Conservation (phyloP, 208 protist genomes). For the Angomonas ambiguus region DNA sequence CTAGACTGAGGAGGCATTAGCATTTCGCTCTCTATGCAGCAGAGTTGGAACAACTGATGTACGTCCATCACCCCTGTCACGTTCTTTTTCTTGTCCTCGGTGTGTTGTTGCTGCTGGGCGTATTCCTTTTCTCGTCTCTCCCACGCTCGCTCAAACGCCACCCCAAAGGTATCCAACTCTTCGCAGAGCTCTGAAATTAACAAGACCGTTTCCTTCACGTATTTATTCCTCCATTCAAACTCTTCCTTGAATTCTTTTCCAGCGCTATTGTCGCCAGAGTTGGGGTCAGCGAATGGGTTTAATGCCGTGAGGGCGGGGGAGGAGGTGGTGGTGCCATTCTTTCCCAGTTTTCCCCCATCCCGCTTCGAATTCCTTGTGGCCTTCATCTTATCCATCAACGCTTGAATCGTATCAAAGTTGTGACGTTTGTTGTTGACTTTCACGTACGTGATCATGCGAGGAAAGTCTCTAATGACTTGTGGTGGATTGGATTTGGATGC, state of each 20-base stretch:
- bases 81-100: background rate
- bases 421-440: conserved; percentile 11
- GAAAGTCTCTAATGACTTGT: conserved; percentile 76
- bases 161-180: conserved; percentile 37
- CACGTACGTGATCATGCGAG: conserved; percentile 58
- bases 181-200: conserved; percentile 48
- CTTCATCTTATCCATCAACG: background rate
- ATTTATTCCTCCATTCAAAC: conserved; percentile 26
- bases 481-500: conserved; percentile 38
- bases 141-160: conserved; percentile 29
- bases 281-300: too few species aligned
- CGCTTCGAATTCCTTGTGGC: background rate
- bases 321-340: background rate
- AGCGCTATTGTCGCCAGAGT: background rate
- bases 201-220: conserved; percentile 28
- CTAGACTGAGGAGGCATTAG: conserved; percentile 9
- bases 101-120: background rate
- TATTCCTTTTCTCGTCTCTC: conserved; percentile 15
- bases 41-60: conserved; percentile 30
- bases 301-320: background rate
- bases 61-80: conserved; percentile 18
- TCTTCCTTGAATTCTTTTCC: conserved; percentile 10
- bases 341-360: background rate
- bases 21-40: conserved; percentile 51
- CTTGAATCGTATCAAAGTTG: background rate